Evolutionary conservation across 306 rosid genomes (phyloP).

Genomic region (apple (Malus domestica)): DNA sequence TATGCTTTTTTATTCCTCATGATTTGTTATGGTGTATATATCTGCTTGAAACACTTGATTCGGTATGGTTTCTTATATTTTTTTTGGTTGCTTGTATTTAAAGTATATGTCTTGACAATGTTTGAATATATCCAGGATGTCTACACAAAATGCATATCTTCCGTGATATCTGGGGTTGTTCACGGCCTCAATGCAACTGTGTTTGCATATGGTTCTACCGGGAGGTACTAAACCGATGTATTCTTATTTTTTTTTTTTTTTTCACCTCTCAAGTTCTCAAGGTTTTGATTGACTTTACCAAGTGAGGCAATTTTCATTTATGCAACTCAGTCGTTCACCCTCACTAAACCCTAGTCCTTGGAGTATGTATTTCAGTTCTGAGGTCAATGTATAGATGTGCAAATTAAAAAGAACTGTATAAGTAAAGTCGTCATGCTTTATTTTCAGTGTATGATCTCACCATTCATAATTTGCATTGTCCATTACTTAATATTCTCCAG

Average conservation of each 20-base stretch:
- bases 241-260: not conserved
- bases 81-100: not conserved
- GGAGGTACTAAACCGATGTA: constrained; percentile 36
- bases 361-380: not conserved
- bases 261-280: not conserved
- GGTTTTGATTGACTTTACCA: not conserved
- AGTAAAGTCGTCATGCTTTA: not conserved
- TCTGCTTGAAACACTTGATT: not conserved
- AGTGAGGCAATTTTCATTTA: not conserved
- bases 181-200: constrained; percentile 62
- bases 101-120: not conserved
- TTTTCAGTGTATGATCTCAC: not conserved
- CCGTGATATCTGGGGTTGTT: constrained; percentile 46
- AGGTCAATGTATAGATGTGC: not conserved
- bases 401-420: not conserved
- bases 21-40: not conserved
- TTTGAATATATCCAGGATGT: constrained; percentile 36
- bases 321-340: not conserved
- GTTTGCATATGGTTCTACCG: constrained; percentile 62
- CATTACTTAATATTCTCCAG: not conserved
- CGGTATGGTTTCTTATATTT: not conserved
- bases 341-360: not conserved
- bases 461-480: not conserved
- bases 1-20: not conserved
- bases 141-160: constrained; percentile 39